These are phyloP conservation scores for Fallopia convolvulus DNA, from an alignment of 148 eudicot genomes.

Conservation along the genomic window DNA sequence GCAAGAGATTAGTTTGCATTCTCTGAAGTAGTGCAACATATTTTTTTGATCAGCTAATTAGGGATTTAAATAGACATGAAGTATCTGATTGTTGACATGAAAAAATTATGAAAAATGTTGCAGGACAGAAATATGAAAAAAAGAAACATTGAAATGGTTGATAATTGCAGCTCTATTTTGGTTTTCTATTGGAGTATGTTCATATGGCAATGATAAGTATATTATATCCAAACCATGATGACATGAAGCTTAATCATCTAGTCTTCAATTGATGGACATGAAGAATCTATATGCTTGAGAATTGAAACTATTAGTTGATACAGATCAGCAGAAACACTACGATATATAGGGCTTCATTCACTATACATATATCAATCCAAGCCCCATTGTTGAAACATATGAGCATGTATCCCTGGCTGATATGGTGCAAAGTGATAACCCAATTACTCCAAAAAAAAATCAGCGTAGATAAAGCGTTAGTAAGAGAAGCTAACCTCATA, in stretches of 20 bases:
- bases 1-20: neutral
- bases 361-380: neutral
- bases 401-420: neutral
- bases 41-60: neutral
- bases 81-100: neutral
- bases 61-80: too few species aligned
- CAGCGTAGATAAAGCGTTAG: neutral
- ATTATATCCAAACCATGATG: neutral
- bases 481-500: slow-evolving; percentile 26
- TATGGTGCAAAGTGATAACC: neutral
- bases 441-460: neutral
- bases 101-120: too few species aligned
- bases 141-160: too few species aligned
- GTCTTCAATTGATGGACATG: too few species aligned
- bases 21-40: neutral
- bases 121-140: too few species aligned
- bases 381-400: neutral
- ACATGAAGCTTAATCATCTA: too few species aligned
- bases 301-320: neutral
- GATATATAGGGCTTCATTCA: neutral
- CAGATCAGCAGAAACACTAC: neutral
- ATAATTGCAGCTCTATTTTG: neutral
- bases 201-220: neutral
- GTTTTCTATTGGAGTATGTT: neutral
- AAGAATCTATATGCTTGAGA: neutral